Evolutionary conservation across 2,329 filamentous ascomycete genomes (phyloP), one percentile per base, ranked within the genome.

Genomic region (Cylindrodendrum hubeiense): DNA sequence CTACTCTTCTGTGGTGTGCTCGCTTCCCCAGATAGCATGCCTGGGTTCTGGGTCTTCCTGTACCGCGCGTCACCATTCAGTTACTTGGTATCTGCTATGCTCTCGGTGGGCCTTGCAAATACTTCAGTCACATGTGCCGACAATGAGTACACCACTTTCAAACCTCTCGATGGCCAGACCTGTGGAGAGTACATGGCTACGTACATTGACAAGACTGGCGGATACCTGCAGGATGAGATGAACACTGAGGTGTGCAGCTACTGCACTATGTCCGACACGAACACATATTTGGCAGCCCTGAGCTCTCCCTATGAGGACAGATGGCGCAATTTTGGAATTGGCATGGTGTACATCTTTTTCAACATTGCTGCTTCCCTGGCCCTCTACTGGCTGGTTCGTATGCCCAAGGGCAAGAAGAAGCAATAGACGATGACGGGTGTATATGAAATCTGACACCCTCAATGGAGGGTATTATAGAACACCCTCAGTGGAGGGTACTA

Each of bases 21-120:
- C 63, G 89, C 88, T 1, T 77, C 82, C 2, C 89, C 90, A 0
- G 72, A 77, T 0, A 78, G 80, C 1, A 84, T 93, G 46, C 91
- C 91, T 0, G 81, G 86, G 3, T 93, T 93, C 83, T 93, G 91
- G 91, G 88, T 89, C 70, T 91, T 90, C 80, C 90, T 92, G 87
- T 92, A 92, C 78, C 86, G 90, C 39, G 79, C 91, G 44, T 91
- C 88, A 0, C 91, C 91, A 0, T 89, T 79, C 28, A 79, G 75
- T 1, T 79, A 79, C 30, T 61, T 76, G 2, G 67, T 73, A 4
- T 74, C 71, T 1, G 63, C 74, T 3, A 69, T 78, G 8, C 8
- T 79, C 17, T 67, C 74, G 1, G 71, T 75, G 0, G 75, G 74
- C 4, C 59, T 79, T 3, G 75, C 74, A 4, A 76, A 77, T 28